Evolutionary conservation across 129 eudicot species (phyloP).

Genomic region (Artemisia tridentata): DNA sequence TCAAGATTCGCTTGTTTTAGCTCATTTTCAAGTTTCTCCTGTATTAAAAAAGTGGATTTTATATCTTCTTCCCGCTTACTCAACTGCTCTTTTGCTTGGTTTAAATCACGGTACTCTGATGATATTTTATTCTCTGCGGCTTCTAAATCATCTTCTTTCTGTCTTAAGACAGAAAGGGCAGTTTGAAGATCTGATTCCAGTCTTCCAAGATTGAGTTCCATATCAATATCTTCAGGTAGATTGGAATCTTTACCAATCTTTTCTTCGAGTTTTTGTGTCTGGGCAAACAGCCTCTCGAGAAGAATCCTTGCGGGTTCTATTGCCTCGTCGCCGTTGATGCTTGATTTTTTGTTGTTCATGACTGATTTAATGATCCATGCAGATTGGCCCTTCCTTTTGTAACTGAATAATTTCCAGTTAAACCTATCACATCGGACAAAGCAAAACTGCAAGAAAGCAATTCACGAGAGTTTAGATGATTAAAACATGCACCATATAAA

Average conservation of each 20-base stretch:
- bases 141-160: slow-evolving; percentile 66
- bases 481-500: background rate
- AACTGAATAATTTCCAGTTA: slow-evolving; percentile 26
- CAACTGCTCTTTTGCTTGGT: slow-evolving; percentile 56
- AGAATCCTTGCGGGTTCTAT: slow-evolving; percentile 73
- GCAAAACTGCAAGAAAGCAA: slow-evolving; percentile 48
- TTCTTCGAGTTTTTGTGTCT: slow-evolving; percentile 78
- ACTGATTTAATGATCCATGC: slow-evolving; percentile 53
- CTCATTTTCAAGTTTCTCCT: slow-evolving; percentile 75
- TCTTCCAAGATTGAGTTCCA: slow-evolving; percentile 46
- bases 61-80: slow-evolving; percentile 51
- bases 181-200: slow-evolving; percentile 79
- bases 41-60: slow-evolving; percentile 44
- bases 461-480: slow-evolving; percentile 17
- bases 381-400: slow-evolving; percentile 31
- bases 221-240: slow-evolving; percentile 47
- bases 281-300: slow-evolving; percentile 68
- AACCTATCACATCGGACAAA: slow-evolving; percentile 33
- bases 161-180: slow-evolving; percentile 61
- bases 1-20: slow-evolving; percentile 62
- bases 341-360: slow-evolving; percentile 48
- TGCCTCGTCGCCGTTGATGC: slow-evolving; percentile 51
- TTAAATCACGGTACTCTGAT: slow-evolving; percentile 50
- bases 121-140: slow-evolving; percentile 57
- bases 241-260: slow-evolving; percentile 53